Conservation (phyloP, 1,284 basidiomycete species). For the Agaricales sp. region DNA sequence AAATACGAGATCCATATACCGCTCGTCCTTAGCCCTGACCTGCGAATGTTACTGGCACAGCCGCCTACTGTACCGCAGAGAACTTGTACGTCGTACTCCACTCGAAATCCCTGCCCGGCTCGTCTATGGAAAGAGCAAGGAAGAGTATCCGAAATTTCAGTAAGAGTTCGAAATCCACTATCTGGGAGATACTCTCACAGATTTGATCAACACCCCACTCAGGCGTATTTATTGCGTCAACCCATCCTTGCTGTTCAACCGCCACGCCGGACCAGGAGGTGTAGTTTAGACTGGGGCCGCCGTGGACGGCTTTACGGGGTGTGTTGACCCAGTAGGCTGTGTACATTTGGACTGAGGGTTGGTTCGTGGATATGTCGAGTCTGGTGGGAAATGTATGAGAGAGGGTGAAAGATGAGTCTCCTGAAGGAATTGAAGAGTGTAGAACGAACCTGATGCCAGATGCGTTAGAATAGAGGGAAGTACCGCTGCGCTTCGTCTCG, state of each 20-base stretch:
- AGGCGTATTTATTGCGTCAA: slow-evolving; percentile 45
- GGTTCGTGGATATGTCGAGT: slow-evolving; percentile 39
- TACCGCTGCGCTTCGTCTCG: slow-evolving; percentile 16
- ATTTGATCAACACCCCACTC: slow-evolving; percentile 44
- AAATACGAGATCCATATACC: too few species aligned
- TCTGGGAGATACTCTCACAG: slow-evolving; percentile 24
- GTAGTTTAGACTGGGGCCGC: slow-evolving; percentile 34
- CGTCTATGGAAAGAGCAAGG: slow-evolving; percentile 18
- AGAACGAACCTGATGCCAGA: slow-evolving; percentile 37
- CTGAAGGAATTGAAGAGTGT: background rate
- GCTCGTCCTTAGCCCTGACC: too few species aligned
- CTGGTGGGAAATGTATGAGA: slow-evolving; percentile 20
- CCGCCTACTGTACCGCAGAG: slow-evolving; percentile 18
- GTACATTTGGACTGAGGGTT: slow-evolving; percentile 40
- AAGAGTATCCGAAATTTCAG: background rate
- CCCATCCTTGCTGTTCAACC: slow-evolving; percentile 45
- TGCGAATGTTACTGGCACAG: too few species aligned
- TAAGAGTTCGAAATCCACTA: background rate
- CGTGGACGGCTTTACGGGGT: slow-evolving; percentile 39
- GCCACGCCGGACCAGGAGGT: slow-evolving; percentile 37
- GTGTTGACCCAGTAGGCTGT: slow-evolving; percentile 33
- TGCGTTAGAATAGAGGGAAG: slow-evolving; percentile 29
- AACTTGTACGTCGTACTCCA: slow-evolving; percentile 37
- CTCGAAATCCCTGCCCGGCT: slow-evolving; percentile 27
- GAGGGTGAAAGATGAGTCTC: slow-evolving; percentile 4